A percentile compares a stretch with the other conserved stretches of the same genome.
Conservation (phyloP, 495 filamentous ascomycete species). For the Penicillium pulvis region DNA sequence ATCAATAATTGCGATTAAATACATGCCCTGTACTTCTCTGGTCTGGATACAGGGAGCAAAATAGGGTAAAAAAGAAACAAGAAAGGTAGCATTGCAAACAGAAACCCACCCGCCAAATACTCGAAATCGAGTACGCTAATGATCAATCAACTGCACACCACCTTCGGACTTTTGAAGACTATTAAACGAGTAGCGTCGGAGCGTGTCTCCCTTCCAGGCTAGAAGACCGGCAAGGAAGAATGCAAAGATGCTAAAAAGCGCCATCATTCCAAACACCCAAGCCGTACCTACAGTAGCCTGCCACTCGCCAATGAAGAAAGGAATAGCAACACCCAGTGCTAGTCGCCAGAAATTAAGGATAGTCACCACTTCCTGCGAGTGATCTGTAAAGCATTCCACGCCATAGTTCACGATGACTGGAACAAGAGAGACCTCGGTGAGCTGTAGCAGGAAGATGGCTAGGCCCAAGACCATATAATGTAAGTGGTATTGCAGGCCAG, state of each 20-base stretch:
- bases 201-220: background rate
- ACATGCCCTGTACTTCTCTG: background rate
- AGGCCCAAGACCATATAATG: conserved; percentile 1
- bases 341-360: background rate
- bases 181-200: background rate
- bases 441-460: background rate
- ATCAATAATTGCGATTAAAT: background rate
- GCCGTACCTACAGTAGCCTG: background rate
- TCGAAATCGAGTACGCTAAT: background rate
- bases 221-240: background rate
- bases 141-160: background rate
- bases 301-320: background rate
- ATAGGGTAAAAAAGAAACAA: background rate
- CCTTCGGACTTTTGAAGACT: background rate
- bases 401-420: background rate
- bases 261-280: conserved; percentile 2
- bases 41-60: background rate
- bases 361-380: background rate
- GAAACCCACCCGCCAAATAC: background rate
- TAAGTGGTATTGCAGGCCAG: background rate
- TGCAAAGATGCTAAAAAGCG: background rate
- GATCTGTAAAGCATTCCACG: background rate
- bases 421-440: background rate
- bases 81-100: background rate
- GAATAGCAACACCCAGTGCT: background rate